phyloP scores from a whole-genome alignment of 148 eudicot species.

The Dysphania ambrosioides region DNA sequence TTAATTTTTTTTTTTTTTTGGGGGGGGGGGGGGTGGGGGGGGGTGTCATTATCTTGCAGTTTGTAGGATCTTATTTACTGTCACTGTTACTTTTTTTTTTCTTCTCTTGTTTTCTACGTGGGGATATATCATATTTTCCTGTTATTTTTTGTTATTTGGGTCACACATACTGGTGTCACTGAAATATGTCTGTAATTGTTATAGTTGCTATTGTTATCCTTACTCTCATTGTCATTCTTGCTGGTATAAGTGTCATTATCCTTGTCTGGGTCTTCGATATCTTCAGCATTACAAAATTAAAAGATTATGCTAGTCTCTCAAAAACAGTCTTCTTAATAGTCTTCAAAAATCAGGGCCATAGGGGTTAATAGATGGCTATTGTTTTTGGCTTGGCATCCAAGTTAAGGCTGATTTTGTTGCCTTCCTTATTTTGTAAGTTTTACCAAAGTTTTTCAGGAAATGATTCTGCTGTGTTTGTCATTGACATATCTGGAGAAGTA shows the following conservation, averaged over 20 bases:
- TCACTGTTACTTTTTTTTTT: not conserved
- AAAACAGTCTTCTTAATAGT: not conserved
- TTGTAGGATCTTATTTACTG: not conserved
- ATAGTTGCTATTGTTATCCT: not conserved
- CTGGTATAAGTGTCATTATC: not conserved
- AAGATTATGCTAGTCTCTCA: not conserved
- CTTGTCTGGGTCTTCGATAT: not conserved
- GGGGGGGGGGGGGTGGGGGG: no score
- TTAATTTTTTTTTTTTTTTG: no score
- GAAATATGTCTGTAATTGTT: not conserved
- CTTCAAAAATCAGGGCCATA: not conserved
- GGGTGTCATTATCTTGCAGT: not conserved
- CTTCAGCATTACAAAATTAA: no score
- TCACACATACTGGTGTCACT: not conserved
- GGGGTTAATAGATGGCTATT: not conserved
- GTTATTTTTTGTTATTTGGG: not conserved
- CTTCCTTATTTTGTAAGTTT: constrained; percentile 40
- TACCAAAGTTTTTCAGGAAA: constrained; percentile 71
- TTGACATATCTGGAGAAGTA: constrained; percentile 40
- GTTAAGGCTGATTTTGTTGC: constrained; percentile 12
- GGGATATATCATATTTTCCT: not conserved
- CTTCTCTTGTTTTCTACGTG: not conserved
- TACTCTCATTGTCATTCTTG: not conserved
- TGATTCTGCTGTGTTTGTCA: constrained; percentile 40
- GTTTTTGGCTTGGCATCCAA: not conserved